These are phyloP conservation scores for Vaccinium vitisidaea DNA, from an alignment of 148 eudicot genomes.

Conservation along the genomic window DNA sequence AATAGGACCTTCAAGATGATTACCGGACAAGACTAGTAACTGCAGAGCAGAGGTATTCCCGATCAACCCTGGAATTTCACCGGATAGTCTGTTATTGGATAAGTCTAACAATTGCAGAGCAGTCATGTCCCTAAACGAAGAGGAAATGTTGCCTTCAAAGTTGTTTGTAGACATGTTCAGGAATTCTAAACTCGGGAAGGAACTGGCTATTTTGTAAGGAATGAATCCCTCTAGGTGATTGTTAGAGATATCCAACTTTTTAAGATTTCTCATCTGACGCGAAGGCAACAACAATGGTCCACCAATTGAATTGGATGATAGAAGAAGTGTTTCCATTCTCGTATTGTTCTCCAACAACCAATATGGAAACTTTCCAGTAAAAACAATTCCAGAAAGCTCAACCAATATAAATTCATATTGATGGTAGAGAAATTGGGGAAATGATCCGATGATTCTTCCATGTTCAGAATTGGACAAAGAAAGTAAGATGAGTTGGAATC, in stretches of 20 bases:
- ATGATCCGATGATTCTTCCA: too few relatives aligned
- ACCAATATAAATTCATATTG: too few relatives aligned
- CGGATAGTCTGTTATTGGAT: conserved; percentile 7
- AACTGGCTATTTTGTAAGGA: background rate
- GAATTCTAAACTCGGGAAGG: background rate
- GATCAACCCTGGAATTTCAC: too few relatives aligned
- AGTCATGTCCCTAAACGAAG: background rate
- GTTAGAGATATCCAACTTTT: background rate
- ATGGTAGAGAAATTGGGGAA: too few relatives aligned
- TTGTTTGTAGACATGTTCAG: background rate
- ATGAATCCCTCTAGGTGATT: background rate
- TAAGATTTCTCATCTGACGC: background rate
- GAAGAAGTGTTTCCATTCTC: background rate
- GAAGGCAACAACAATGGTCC: background rate
- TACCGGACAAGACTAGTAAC: too few relatives aligned
- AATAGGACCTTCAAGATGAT: conserved; percentile 9
- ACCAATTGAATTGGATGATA: background rate
- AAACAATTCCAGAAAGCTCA: too few relatives aligned
- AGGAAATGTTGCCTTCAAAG: too few relatives aligned
- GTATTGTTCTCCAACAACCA: background rate
- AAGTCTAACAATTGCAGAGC: background rate
- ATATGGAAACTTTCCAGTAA: too few relatives aligned
- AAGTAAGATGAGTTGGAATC: too few relatives aligned
- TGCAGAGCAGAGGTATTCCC: too few relatives aligned
- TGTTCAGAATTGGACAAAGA: too few relatives aligned